Evolutionary conservation across 805 yeast species (phyloP), one percentile per base, ranked within the genome.

Genomic region (Hanseniaspora taiwanica): DNA sequence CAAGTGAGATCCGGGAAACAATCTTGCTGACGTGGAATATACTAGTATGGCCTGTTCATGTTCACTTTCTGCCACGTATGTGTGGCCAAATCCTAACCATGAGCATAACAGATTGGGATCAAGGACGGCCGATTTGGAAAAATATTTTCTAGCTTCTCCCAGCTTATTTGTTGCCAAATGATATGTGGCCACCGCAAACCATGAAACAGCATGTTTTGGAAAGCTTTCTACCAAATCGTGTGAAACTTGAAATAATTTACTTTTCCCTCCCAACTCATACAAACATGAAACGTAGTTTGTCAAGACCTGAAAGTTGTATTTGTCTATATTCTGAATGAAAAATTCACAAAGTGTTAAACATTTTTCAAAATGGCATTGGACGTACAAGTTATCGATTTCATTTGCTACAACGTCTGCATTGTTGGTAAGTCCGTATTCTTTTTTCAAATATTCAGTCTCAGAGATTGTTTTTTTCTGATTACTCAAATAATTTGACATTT

Each of bases 1-100:
- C 36, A 87, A 62, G 56, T 91, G 96, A 3, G 87, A 78, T 1
- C 94, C 94, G 0, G 87, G 86, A 52, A 91, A 91, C 34, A 87
- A 68, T 45, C 96, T 66, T 1, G 95, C 85, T 0, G 96, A 96
- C 10, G 94, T 87, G 1, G 97, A 87, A 59, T 87, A 91, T 0
- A 97, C 97, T 42, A 96, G 81, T 18, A 91, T 81, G 1, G 97
- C 97, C 59, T 91, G 97, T 57, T 91, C 99, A 57, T 91, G 96
- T 59, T 91, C 99, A n/a, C 96, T 94, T 57, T 91, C 98, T 2
- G 83, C 79, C 0, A 96, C 96, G 71, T 87, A 91, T 0, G 97
- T 87, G 53, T 89, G 97, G 1, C 97, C 97, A 63, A 91, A 91
- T 2, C 96, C 98, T 25, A 91, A 77, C 98, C 98, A 91, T 1